phyloP scores from a whole-genome alignment of 164 flowering plant species.

The Umbellularia californica region DNA sequence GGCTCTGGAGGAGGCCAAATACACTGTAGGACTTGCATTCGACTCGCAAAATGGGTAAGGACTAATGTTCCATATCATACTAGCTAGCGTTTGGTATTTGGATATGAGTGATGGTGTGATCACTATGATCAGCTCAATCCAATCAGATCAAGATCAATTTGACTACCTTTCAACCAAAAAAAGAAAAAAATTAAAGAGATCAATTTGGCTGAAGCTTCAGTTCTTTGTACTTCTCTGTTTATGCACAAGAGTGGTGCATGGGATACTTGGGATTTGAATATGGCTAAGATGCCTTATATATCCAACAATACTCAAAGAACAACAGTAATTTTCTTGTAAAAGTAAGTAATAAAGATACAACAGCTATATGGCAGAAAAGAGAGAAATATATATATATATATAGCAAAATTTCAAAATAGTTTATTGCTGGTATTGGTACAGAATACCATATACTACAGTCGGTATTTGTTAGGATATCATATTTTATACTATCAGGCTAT shows the following conservation, averaged over 20 bases:
- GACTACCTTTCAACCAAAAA: neutral
- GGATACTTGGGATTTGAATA: neutral
- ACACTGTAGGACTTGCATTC: slow-evolving; percentile 55
- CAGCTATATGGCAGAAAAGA: too few relatives aligned
- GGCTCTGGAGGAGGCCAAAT: slow-evolving; percentile 54
- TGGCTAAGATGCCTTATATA: too few relatives aligned
- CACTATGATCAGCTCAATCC: neutral
- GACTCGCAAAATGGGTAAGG: slow-evolving; percentile 41
- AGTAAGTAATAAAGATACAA: too few relatives aligned
- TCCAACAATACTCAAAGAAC: too few relatives aligned
- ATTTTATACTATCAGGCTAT: too few relatives aligned
- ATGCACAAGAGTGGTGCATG: neutral
- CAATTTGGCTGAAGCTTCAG: neutral
- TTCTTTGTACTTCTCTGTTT: neutral
- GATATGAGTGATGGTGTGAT: neutral
- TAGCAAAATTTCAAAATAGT: too few relatives aligned
- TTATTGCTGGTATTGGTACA: too few relatives aligned
- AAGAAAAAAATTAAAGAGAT: neutral
- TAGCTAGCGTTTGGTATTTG: neutral
- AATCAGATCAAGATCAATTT: neutral
- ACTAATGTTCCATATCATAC: neutral
- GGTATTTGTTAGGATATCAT: too few relatives aligned
- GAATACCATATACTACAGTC: too few relatives aligned
- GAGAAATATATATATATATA: too few relatives aligned
- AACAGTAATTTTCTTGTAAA: too few relatives aligned